Evolutionary conservation across 177 flowering plant species (phyloP), one percentile per base, ranked within the genome.

Genomic region (Vitis hybrid): DNA sequence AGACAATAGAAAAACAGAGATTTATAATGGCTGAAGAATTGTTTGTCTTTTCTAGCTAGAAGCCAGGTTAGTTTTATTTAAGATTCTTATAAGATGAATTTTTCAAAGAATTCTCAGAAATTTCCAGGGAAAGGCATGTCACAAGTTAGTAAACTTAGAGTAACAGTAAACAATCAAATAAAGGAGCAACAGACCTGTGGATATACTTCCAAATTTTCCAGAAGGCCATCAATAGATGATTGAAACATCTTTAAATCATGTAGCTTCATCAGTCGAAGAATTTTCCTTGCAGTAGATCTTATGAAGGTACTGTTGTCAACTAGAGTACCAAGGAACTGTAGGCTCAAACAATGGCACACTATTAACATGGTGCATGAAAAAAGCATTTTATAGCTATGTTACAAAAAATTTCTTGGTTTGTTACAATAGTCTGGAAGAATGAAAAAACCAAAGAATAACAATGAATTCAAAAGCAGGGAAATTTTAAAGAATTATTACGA

Each of bases 321-420:
- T 2, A 90, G 72, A 62, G 84, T 72, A 53, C 86, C 82, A 62
- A 92, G 82, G 60, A 94, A 84, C 98, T 94, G 90, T 85, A 81
- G 72, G 55, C 18, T 19, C 11, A 71, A 71, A 55, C 9, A 65
- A 29, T 12, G 1, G 15, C 33, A 5, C 29, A 59, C 18, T 10
- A 3, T 45, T 39, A 63, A 19, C 11, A 65, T 60, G 18, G 13
- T 16, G 48, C 10, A 29, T 15, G 53, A 18, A 10, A 60, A 49
- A 22, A 29, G n/a, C 62, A 16, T 55, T 39, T 39, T 7, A 5
- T 39, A 39, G 45, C 45, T 7, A 6, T 39, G 8, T 26, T 26
- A 39, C 45, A 39, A 39, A 39, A 39, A 39, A 6, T 4, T 4
- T 39, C 45, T 39, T 7, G 45, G 45, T 4, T 39, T 39, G 8